These are phyloP conservation scores for Beauveria varroae DNA, from an alignment of 2,329 filamentous ascomycete genomes.

Conservation along the genomic window DNA sequence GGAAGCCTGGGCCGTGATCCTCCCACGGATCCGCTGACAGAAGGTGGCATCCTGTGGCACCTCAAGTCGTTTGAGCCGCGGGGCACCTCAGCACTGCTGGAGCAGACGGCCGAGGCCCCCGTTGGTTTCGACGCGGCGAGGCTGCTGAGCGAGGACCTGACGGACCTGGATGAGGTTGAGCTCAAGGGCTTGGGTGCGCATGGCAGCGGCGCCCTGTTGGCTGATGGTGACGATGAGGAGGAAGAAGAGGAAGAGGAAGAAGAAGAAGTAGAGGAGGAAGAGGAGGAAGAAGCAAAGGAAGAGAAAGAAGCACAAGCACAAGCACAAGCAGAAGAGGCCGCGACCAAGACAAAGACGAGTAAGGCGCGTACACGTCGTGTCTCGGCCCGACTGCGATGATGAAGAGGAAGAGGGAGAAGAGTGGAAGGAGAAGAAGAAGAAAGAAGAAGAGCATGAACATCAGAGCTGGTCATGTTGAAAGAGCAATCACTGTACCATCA, in stretches of 20 bases:
- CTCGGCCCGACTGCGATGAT: constrained; percentile 1
- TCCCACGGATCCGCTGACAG: constrained; percentile 46
- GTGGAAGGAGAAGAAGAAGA: too few relatives aligned
- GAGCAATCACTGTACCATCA: too few relatives aligned
- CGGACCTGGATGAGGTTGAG: constrained; percentile 87
- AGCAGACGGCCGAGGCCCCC: constrained; percentile 36
- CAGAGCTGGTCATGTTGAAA: too few relatives aligned
- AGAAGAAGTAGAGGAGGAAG: background rate
- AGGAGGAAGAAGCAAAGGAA: background rate
- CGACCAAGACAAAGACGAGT: background rate
- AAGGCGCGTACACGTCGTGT: background rate
- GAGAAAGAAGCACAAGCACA: background rate
- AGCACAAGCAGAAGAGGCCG: background rate
- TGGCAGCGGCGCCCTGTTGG: constrained; percentile 29
- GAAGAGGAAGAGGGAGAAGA: background rate
- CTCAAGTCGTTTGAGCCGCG: constrained; percentile 69
- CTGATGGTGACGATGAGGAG: background rate
- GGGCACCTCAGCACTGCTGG: constrained; percentile 72
- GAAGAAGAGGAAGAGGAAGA: background rate
- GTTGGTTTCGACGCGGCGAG: constrained; percentile 50
- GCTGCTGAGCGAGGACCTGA: constrained; percentile 76
- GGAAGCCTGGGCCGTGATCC: constrained; percentile 45
- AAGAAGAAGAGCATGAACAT: too few relatives aligned
- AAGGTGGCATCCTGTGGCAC: constrained; percentile 85
- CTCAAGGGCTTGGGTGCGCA: constrained; percentile 60